A percentile compares a stretch with the other conserved stretches of the same genome.
phyloP scores from a whole-genome alignment of 2,329 filamentous ascomycete species.

The Ceratocystis alfenasii region DNA sequence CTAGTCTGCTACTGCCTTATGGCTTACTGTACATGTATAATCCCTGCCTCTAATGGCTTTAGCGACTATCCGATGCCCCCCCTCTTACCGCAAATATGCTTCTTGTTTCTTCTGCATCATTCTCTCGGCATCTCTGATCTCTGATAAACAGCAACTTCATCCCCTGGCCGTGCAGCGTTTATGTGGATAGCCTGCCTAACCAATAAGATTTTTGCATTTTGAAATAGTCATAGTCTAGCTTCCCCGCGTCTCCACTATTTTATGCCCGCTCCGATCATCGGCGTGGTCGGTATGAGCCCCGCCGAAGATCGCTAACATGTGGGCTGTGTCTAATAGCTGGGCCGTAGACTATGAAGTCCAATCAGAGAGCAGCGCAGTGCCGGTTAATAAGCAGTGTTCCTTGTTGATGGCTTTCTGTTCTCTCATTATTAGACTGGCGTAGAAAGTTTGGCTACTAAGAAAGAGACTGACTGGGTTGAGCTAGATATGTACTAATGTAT shows the following conservation, averaged over 20 bases:
- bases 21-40: too few relatives aligned
- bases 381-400: not conserved
- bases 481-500: too few relatives aligned
- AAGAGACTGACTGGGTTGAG: too few relatives aligned
- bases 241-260: conserved; percentile 18
- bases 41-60: too few relatives aligned
- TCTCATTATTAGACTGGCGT: not conserved
- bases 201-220: conserved; percentile 15
- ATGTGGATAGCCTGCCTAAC: not conserved
- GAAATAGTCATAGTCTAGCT: conserved; percentile 15
- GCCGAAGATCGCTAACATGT: conserved; percentile 11
- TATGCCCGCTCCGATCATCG: conserved; percentile 17
- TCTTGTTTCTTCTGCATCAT: too few relatives aligned
- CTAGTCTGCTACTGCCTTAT: too few relatives aligned
- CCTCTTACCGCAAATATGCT: too few relatives aligned
- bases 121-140: too few relatives aligned
- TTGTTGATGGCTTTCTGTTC: not conserved
- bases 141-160: not conserved
- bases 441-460: too few relatives aligned
- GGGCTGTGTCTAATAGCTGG: too few relatives aligned
- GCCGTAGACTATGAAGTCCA: not conserved
- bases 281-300: conserved; percentile 7
- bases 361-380: not conserved
- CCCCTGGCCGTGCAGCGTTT: not conserved
- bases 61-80: too few relatives aligned